phyloP scores from a whole-genome alignment of 441 rosid genomes.

The Brassica hybrid region DNA sequence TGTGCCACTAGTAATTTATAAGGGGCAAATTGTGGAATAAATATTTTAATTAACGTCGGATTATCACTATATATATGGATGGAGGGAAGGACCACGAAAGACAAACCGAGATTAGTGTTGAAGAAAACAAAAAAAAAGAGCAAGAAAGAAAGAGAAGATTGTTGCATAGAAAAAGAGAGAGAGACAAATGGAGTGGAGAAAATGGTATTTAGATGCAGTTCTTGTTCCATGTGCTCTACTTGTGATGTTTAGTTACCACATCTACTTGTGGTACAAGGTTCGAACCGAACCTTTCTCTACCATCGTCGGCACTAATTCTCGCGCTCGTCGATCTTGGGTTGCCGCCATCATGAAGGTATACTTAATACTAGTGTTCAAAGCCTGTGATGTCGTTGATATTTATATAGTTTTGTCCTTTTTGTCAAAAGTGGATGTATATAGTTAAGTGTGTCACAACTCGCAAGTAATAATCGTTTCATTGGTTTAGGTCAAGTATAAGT shows the following conservation, averaged over 20 bases:
- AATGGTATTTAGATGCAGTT: conserved; percentile 68
- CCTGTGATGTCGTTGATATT: neutral
- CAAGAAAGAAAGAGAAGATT: conserved; percentile 21
- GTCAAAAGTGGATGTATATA: neutral
- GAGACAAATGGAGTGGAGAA: conserved; percentile 71
- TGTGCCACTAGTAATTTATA: conserved; percentile 26
- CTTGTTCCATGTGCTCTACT: conserved; percentile 71
- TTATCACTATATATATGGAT: conserved; percentile 36
- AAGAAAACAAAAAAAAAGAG: conserved; percentile 7
- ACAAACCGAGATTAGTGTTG: conserved; percentile 28
- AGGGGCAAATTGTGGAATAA: conserved; percentile 30
- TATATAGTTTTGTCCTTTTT: neutral
- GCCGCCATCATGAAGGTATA: conserved; percentile 79
- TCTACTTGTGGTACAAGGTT: conserved; percentile 75
- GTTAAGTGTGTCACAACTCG: neutral
- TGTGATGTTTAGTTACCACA: conserved; percentile 57
- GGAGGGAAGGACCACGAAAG: conserved; percentile 18
- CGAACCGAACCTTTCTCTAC: conserved; percentile 77
- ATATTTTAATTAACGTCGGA: conserved; percentile 1
- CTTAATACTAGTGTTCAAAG: neutral
- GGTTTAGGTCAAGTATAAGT: neutral
- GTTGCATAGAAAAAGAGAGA: neutral
- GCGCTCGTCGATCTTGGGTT: conserved; percentile 76
- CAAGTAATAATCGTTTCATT: neutral
- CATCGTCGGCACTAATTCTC: conserved; percentile 73